Evolutionary conservation across 2,329 filamentous ascomycete genomes (phyloP), one percentile per base, ranked within the genome.

Genomic region (Coniochaeta ligniaria): DNA sequence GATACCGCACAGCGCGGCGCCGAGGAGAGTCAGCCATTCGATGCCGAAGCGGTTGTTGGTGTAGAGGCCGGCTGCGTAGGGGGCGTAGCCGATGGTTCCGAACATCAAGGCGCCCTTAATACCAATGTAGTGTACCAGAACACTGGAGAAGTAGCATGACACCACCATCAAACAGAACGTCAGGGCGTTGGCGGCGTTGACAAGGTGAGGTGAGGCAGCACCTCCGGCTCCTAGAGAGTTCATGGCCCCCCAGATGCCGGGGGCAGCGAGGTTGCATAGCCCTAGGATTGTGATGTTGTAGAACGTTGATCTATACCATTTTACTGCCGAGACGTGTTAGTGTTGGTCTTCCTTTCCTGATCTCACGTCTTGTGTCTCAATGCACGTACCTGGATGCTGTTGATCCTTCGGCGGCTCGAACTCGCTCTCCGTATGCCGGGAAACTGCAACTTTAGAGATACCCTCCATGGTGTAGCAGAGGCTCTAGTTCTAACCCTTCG

Each of bases 211-310:
- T 9, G 80, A 79, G 63, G 85, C 80, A 28, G 83, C 79, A 2
- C 89, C 89, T 57, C 88, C 89, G 1, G 86, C 89, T 11, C 88
- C 88, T 0, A 91, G 80, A 0, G 82, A 86, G 74, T 90, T 91
- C 87, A 91, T 89, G 9, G 86, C 87, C 12, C 80, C 82, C 88
- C 88, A 91, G 63, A 91, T 88, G 0, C 88, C 88, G 0, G 88
- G 88, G 0, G 88, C 87, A 1, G 86, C 77, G 63, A 91, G 83
- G 68, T 89, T 90, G 73, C 86, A 90, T 9, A 91, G 72, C 0
- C 89, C 88, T 1, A 92, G 81, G 43, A 92, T 83, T 33, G 86
- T 82, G 58, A 88, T 86, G 74, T 91, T 91, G 75, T 84, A 91
- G 66, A 88, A 87, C 0, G 88, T 89, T 1, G 86, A 88, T 28